Conservation (phyloP, 495 filamentous ascomycete genomes). For the Xylaria bambusicola region DNA sequence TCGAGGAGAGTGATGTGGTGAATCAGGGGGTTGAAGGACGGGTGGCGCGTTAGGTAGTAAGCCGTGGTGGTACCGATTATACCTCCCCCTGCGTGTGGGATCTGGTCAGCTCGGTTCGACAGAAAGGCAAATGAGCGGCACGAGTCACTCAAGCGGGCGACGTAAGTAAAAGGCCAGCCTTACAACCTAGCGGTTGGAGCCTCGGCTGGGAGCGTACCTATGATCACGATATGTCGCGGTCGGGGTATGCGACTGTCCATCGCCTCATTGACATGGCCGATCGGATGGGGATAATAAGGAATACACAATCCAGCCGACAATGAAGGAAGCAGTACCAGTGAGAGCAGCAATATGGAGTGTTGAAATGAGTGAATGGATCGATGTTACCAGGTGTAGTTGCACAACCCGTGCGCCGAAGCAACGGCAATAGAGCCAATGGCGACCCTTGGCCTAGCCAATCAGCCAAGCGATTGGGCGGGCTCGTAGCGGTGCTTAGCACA, state of each 20-base stretch:
- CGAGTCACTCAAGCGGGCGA: neutral
- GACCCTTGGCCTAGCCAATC: too few relatives aligned
- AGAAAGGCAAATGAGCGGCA: neutral
- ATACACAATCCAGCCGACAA: neutral
- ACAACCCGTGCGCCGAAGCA: too few relatives aligned
- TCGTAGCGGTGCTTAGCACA: too few relatives aligned
- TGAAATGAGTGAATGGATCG: too few relatives aligned
- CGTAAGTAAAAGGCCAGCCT: neutral
- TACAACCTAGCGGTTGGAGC: neutral
- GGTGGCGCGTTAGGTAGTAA: conserved; percentile 90
- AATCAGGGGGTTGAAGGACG: conserved; percentile 70
- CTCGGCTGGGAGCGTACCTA: conserved; percentile 52
- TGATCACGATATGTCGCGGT: conserved; percentile 66
- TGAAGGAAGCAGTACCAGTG: neutral
- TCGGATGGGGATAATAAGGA: conserved; percentile 2
- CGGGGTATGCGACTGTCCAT: conserved; percentile 35
- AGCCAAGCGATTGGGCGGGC: too few relatives aligned
- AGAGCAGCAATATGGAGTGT: neutral
- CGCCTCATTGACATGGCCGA: conserved; percentile 34
- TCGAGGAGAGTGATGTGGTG: conserved; percentile 88
- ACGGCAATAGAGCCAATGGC: too few relatives aligned
- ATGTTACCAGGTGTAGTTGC: too few relatives aligned
- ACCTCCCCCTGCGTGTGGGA: conserved; percentile 68
- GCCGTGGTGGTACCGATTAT: conserved; percentile 94
- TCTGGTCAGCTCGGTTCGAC: conserved; percentile 9